Evolutionary conservation across 1,139 yeast species (phyloP).

Genomic region (Blastobotrys elegans): DNA sequence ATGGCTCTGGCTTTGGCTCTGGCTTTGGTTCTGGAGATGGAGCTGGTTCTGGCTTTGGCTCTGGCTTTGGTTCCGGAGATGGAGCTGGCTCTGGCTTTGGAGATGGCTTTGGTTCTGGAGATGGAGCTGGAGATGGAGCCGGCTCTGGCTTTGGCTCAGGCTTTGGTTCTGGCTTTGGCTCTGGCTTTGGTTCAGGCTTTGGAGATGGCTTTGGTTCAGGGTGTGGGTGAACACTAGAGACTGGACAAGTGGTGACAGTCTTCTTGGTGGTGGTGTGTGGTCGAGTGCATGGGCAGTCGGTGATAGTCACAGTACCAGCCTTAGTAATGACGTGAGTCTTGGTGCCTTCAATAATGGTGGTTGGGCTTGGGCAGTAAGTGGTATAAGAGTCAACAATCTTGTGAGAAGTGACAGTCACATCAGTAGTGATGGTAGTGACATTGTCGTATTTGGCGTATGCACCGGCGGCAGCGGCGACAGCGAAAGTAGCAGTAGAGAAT

Average conservation of each 20-base stretch:
- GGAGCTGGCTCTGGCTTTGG: neutral
- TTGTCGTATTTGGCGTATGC: constrained; percentile 20
- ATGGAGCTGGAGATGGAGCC: neutral
- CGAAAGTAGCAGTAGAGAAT: constrained; percentile 30
- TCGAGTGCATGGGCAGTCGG: constrained; percentile 52
- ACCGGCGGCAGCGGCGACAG: constrained; percentile 28
- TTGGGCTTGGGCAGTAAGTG: constrained; percentile 42
- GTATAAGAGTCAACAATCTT: constrained; percentile 36
- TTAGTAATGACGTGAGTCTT: constrained; percentile 38
- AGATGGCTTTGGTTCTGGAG: neutral
- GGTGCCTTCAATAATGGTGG: constrained; percentile 38
- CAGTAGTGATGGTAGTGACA: constrained; percentile 28
- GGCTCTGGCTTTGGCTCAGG: neutral
- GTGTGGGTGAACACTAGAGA: neutral
- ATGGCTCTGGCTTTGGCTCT: neutral
- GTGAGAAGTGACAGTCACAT: constrained; percentile 29
- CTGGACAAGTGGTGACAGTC: constrained; percentile 29
- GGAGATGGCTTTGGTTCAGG: neutral
- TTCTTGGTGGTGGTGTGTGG: constrained; percentile 44
- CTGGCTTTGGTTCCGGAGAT: neutral
- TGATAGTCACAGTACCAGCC: constrained; percentile 42
- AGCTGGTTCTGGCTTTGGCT: neutral
- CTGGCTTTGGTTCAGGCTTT: neutral
- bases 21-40: neutral
- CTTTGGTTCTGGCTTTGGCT: constrained; percentile 1